Evolutionary conservation across 2,329 filamentous ascomycete species (phyloP), one percentile per base, ranked within the genome.

Genomic region (Sporothrix curviconia): DNA sequence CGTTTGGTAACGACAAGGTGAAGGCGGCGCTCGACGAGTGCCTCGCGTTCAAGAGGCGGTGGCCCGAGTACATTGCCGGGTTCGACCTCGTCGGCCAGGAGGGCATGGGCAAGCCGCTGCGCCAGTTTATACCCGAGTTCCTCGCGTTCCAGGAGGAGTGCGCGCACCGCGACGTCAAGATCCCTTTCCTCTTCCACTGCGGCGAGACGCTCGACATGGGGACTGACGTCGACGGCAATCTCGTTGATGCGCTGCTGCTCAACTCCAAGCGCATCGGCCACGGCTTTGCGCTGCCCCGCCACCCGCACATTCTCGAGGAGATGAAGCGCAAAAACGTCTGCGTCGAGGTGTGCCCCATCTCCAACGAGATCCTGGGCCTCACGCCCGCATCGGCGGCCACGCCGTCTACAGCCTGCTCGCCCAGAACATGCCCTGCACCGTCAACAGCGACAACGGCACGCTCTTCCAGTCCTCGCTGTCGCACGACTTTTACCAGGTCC

Each of bases 301-400:
- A 90, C 66, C 83, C 83, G 0, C 72, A 80, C 37, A 72, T 90
- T n/a, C 81, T 89, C 70, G 73, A 84, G 61, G 72, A 78, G 51
- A 87, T 89, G 78, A 84, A 81, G 68, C 70, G 76, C 58, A 74
- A 75, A n/a, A 75, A 77, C 9, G 80, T 90, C 34, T 89, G 86
- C 63, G 75, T 91, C n/a, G 87, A 91, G 71, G 73, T 88, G 1
- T 90, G 87, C 63, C 87, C 87, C 0, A 89, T 90, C 51, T 90
- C 86, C 1, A 91, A 90, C 65, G 87, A 91, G 73, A 75, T 90
- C 0, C 72, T 90, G 17, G 86, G 87, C 34, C 76, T 91, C 17
- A 87, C 85, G 52, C 78, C 8, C 78, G 81, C 46, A 78, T 84
- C 57, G 78, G 79, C 37, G 84, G 86, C 12, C 87, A 90, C 64